Base-by-base conservation (phyloP, 2,329 filamentous ascomycete species). In the Botrytis fragariae region DNA sequence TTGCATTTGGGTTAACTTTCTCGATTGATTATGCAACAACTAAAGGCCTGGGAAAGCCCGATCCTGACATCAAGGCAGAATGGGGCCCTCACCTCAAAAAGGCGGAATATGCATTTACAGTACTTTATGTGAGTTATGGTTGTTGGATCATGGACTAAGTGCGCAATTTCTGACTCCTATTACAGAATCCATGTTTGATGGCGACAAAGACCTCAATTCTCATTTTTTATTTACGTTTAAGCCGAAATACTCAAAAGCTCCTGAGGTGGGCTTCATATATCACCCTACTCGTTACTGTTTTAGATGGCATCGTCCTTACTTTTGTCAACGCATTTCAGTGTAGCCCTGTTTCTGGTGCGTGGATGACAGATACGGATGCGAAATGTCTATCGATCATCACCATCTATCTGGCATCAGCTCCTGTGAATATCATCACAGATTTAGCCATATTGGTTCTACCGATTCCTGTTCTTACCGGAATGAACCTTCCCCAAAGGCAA, bases 191-290 rank as follows among this genome's bases (percentile, higher is more conserved):
- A 20, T 92, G 93, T 5, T 86, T 97, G 72, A 97, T 97, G 93
- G 90, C 92, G 4, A 94, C 93, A 69, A 98, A 98, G 83, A 94
- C 93, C 0, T 97, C 94, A n/a, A 93, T 98, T 78, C 86, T 98
- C 73, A 87, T 96, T 71, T 98, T 98, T 82, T 98, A 97, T 83
- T 86, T 98, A 68, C 91, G 92, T 59, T 86, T 98, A 65, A 93
- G 93, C 39, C 92, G 91, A 78, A 92, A 93, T 74, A 91, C 89
- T 0, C 90, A 97, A 77, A 89, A 89, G 75, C 85, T 95, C 68
- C 91, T 97, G 76, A 90, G 92, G 74, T 89, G 92, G 82, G 90
- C 91, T n/a, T 96, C 93, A n/a, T 94, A 94, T 85, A 85, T 87
- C 7, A 94, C 93, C 0, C 84, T 98, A 2, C 85, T 85, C 65